Evolutionary conservation across 768 basidiomycete genomes (phyloP), one percentile per base, ranked within the genome.

Genomic region (Crepidotus variabilis): DNA sequence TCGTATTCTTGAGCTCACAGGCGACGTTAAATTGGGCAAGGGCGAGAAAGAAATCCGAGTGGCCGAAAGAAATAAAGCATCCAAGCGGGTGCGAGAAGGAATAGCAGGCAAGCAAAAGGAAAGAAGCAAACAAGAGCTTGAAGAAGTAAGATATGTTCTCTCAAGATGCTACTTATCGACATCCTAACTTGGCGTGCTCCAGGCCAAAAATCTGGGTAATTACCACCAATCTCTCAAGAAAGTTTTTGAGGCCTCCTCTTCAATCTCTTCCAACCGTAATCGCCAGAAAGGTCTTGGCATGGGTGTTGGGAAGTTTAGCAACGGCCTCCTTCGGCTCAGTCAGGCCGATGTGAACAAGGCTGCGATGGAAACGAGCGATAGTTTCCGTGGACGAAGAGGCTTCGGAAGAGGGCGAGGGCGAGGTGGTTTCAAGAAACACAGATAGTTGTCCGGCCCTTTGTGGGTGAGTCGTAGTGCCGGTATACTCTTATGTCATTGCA

Each of bases 161-260:
- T 43, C 14, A 11, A 16, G 13, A 32, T 50, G 21, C 18, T n/a
- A 33, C 54, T 43, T 14, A 18, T 24, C 8, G 56, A n/a, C 39
- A 18, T 4, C 16, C 52, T 43, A 50, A 50, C 47, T 52, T 39
- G 57, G 28, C 39, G 16, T 34, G 39, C 32, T 28, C 24, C 54
- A 94, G 92, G 90, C 90, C 5, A 94, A 92, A 71, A 81, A 88
- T 60, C 59, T 90, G 58, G 92, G 92, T 16, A 93, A 92, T 67
- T 94, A 92, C 66, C 90, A 94, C 62, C 90, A 88, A 36, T 75
- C 78, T 3, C 72, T 93, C 54, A 94, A 92, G 68, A 83, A 79
- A 57, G 60, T 87, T 6, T 90, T 85, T 63, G 81, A 81, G 53
- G 64, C 66, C 6, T 57, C 63, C 18, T 64, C 68, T 18, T 64